A percentile compares a stretch with the other conserved stretches of the same genome.
Evolutionary conservation across 2,329 filamentous ascomycete genomes (phyloP).

Genomic region (Cladosporium sp.): DNA sequence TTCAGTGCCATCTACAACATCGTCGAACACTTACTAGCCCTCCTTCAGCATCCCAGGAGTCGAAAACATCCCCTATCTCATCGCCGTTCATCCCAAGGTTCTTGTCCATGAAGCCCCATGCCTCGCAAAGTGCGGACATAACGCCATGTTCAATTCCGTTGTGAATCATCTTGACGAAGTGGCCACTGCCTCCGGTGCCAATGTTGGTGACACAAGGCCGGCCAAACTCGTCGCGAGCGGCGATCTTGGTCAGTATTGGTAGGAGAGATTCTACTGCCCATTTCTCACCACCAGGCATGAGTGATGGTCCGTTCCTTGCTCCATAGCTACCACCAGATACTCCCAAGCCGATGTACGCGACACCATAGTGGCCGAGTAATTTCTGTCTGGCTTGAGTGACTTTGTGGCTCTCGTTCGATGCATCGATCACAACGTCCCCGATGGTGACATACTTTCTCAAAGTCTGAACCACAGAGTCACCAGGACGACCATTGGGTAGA

Average conservation of each 20-base stretch:
- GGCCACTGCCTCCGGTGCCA: slow-evolving; percentile 56
- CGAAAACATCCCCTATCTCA: slow-evolving; percentile 55
- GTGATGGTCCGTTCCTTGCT: slow-evolving; percentile 55
- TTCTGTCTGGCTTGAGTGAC: slow-evolving; percentile 56
- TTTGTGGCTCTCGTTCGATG: slow-evolving; percentile 58
- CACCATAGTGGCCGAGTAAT: slow-evolving; percentile 48
- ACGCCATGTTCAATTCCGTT: slow-evolving; percentile 65
- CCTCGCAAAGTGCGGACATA: slow-evolving; percentile 57
- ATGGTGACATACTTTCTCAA: slow-evolving; percentile 45
- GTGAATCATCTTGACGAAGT: slow-evolving; percentile 66
- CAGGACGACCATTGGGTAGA: slow-evolving; percentile 39
- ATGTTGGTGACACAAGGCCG: slow-evolving; percentile 54
- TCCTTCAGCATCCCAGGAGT: slow-evolving; percentile 54
- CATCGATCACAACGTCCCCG: slow-evolving; percentile 61
- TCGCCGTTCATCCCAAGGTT: slow-evolving; percentile 53
- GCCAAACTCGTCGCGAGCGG: slow-evolving; percentile 54
- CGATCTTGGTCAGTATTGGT: slow-evolving; percentile 54
- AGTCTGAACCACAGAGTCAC: slow-evolving; percentile 31
- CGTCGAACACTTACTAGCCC: slow-evolving; percentile 38
- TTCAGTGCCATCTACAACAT: background rate
- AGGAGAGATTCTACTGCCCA: slow-evolving; percentile 52
- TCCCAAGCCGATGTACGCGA: slow-evolving; percentile 59
- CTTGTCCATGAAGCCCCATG: slow-evolving; percentile 55
- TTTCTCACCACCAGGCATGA: slow-evolving; percentile 56
- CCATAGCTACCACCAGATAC: slow-evolving; percentile 61